Base-by-base conservation (phyloP, 495 filamentous ascomycete genomes). In the Lentithecium fluviatile region DNA sequence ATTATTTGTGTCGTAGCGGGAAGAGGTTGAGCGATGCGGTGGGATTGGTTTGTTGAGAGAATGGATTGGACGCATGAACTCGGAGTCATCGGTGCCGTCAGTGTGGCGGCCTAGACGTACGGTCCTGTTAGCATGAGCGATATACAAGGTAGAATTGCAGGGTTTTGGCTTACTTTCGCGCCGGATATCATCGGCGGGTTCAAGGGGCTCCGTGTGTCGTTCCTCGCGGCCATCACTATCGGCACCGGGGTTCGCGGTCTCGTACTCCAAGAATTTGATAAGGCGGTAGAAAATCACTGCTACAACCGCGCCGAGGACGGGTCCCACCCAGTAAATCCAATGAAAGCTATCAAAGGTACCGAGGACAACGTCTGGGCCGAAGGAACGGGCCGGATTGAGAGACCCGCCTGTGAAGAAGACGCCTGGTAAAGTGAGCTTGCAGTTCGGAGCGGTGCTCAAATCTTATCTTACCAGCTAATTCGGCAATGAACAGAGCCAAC, bases 241-340 rank as follows among this genome's bases (percentile, higher is more conserved):
- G 71, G 89, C 87, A 1, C 83, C 88, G 2, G 88, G 87, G 62
- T 95, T 95, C 59, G 85, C 87, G 13, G 83, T 84, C 72, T 91
- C 83, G 71, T 89, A 95, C 64, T 87, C 82, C 42, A 93, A 77
- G 1, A 76, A 65, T 64, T 88, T 77, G 55, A 77, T 67, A 40
- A 75, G 58, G 36, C 68, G 64, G 64, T 77, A 76, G 65, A 77
- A 75, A 15, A 62, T 29, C 5, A 74, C 73, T 13, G 74, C 74
- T 4, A 75, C 21, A 20, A 75, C 24, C 15, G 73, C 52, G 45
- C 74, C 74, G 34, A 74, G 61, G 43, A 65, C 13, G 6, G 72
- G 71, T 0, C 74, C 74, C 26, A 73, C 47, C 69, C 68, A 85
- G 71, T 87, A 87, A 57, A 88, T 88, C 88, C 86, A 90, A 64